phyloP scores from a whole-genome alignment of 768 basidiomycete genomes.

The Tricholoma sp. region DNA sequence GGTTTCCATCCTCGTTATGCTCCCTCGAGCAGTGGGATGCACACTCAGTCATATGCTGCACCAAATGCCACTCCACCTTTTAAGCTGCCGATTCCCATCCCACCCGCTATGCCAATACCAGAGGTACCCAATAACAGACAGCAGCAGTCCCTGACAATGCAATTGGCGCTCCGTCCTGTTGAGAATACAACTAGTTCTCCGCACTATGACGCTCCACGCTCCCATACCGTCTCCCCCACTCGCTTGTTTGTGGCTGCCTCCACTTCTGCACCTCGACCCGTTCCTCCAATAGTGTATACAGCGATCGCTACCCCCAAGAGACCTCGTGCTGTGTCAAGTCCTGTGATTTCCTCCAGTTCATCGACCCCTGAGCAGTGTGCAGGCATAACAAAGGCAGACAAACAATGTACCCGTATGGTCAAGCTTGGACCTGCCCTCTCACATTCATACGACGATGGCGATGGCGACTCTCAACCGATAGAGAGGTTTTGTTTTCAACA shows the following conservation, averaged over 20 bases:
- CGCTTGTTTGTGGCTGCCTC: slow-evolving; percentile 7
- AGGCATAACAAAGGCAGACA: slow-evolving; percentile 60
- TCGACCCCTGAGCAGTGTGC: slow-evolving; percentile 45
- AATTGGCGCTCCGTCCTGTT: slow-evolving; percentile 28
- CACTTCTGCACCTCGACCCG: slow-evolving; percentile 18
- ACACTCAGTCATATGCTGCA: not conserved
- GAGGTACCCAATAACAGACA: slow-evolving; percentile 15
- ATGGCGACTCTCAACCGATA: slow-evolving; percentile 21
- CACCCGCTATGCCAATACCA: slow-evolving; percentile 32
- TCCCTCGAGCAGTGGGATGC: not conserved
- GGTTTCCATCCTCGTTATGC: slow-evolving; percentile 32
- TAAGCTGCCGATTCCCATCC: slow-evolving; percentile 5
- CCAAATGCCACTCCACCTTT: slow-evolving; percentile 1
- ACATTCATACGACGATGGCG: slow-evolving; percentile 22
- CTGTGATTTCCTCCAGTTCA: slow-evolving; percentile 13
- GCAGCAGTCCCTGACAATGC: slow-evolving; percentile 33
- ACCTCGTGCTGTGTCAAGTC: slow-evolving; percentile 17
- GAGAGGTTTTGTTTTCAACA: slow-evolving; percentile 66
- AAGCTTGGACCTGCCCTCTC: slow-evolving; percentile 32
- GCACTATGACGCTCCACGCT: slow-evolving; percentile 16
- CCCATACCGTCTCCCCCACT: slow-evolving; percentile 25
- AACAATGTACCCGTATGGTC: slow-evolving; percentile 56
- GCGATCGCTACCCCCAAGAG: slow-evolving; percentile 13
- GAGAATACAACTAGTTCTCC: slow-evolving; percentile 6
- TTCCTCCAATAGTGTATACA: slow-evolving; percentile 7